A percentile compares a stretch with the other conserved stretches of the same genome.
Evolutionary conservation across 2,329 filamentous ascomycete species (phyloP).

Genomic region (Trichophyton benhamiae): DNA sequence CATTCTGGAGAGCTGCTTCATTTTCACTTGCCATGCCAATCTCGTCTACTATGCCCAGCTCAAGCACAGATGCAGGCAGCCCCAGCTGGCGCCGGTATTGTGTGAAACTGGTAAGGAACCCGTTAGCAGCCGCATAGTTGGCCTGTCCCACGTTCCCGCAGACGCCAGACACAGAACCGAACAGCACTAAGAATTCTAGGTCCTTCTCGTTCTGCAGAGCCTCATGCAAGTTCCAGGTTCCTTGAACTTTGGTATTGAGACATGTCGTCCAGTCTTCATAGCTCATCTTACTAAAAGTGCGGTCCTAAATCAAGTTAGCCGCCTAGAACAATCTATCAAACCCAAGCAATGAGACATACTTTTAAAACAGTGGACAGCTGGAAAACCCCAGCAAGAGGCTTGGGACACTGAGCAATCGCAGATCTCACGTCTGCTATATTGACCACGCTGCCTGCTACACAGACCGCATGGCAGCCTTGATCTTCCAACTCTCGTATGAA

Average conservation of each 20-base stretch:
- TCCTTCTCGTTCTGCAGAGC: neutral
- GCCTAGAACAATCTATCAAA: neutral
- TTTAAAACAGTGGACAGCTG: conserved; percentile 15
- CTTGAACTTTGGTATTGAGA: conserved; percentile 21
- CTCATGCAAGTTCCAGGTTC: conserved; percentile 17
- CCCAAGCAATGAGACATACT: neutral
- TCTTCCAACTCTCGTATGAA: neutral
- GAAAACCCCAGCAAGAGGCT: conserved; percentile 15
- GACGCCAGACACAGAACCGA: conserved; percentile 7
- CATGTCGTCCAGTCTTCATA: conserved; percentile 13
- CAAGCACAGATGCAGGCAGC: neutral
- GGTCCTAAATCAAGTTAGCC: conserved; percentile 8
- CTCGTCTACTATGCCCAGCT: conserved; percentile 4
- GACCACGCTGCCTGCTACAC: neutral
- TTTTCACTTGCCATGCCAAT: neutral
- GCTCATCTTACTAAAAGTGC: conserved; percentile 22
- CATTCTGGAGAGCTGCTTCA: conserved; percentile 9
- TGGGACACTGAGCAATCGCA: neutral
- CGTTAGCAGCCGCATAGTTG: conserved; percentile 12
- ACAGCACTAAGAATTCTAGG: conserved; percentile 18
- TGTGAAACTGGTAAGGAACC: conserved; percentile 8
- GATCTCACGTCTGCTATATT: neutral
- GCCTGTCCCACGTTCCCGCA: conserved; percentile 9
- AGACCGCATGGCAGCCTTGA: neutral
- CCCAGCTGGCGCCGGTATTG: conserved; percentile 13